These are phyloP conservation scores for Xylariaceae sp. DNA, from an alignment of 2,329 filamentous ascomycete species.

Conservation along the genomic window DNA sequence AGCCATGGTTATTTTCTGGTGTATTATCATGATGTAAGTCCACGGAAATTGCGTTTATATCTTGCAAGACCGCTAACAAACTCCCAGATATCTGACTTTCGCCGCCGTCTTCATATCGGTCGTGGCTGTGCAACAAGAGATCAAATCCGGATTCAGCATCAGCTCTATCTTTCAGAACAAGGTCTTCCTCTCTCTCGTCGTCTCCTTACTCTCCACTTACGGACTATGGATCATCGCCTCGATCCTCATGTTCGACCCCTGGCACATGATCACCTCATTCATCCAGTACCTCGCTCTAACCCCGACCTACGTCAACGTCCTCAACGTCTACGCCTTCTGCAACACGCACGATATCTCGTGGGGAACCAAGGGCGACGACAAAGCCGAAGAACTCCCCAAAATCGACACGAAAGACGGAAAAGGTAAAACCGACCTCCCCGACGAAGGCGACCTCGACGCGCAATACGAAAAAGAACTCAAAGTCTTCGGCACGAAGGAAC, in stretches of 20 bases:
- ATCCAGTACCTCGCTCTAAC: slow-evolving; percentile 91
- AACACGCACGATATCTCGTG: slow-evolving; percentile 97
- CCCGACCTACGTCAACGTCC: slow-evolving; percentile 94
- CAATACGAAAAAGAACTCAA: slow-evolving; percentile 84
- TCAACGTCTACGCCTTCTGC: slow-evolving; percentile 98
- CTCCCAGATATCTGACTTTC: slow-evolving; percentile 75
- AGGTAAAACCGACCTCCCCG: slow-evolving; percentile 92
- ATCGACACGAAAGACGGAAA: slow-evolving; percentile 83
- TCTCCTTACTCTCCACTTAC: slow-evolving; percentile 88
- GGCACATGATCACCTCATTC: slow-evolving; percentile 98
- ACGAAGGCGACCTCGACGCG: slow-evolving; percentile 90
- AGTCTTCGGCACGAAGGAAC: slow-evolving; percentile 68
- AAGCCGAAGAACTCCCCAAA: slow-evolving; percentile 81
- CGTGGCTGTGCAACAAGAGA: slow-evolving; percentile 69
- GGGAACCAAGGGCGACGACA: slow-evolving; percentile 98
- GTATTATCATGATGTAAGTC: slow-evolving; percentile 78
- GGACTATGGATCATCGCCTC: slow-evolving; percentile 88
- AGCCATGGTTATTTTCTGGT: slow-evolving; percentile 99
- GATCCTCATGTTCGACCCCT: slow-evolving; percentile 93
- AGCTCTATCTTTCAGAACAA: slow-evolving; percentile 74
- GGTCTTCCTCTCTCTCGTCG: slow-evolving; percentile 88
- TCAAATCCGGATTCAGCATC: slow-evolving; percentile 63
- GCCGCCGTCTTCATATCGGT: slow-evolving; percentile 93
- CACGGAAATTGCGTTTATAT: neutral
- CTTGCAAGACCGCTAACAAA: slow-evolving; percentile 6